These are phyloP conservation scores for Furcasterigmium furcatum DNA, from an alignment of 2,329 filamentous ascomycete species.

Conservation along the genomic window DNA sequence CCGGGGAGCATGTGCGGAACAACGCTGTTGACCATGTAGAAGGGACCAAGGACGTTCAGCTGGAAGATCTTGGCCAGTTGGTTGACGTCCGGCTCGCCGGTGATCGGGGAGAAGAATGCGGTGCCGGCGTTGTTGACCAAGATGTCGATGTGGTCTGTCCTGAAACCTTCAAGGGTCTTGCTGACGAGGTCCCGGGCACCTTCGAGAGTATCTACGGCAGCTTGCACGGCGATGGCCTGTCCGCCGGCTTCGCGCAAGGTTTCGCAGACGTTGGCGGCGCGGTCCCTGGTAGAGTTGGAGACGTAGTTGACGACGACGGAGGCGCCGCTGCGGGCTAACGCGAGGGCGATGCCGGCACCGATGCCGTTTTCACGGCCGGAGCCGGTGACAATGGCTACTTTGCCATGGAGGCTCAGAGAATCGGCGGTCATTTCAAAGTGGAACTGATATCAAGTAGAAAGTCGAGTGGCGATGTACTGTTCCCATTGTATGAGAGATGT, in stretches of 20 bases:
- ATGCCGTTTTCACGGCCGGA: constrained; percentile 40
- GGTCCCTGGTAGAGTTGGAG: constrained; percentile 23
- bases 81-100: constrained; percentile 18
- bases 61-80: constrained; percentile 23
- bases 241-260: constrained; percentile 16
- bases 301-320: constrained; percentile 35
- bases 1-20: constrained; percentile 30
- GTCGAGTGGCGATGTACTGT: neutral
- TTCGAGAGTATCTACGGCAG: constrained; percentile 25
- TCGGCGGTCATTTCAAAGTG: constrained; percentile 14
- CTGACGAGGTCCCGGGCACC: constrained; percentile 26
- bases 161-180: constrained; percentile 28
- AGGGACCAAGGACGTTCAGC: constrained; percentile 27
- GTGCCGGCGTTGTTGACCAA: constrained; percentile 36
- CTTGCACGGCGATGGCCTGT: constrained; percentile 25
- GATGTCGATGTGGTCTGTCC: constrained; percentile 34
- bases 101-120: constrained; percentile 11
- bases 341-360: constrained; percentile 35
- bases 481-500: neutral
- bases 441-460: neutral
- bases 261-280: constrained; percentile 26
- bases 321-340: constrained; percentile 37
- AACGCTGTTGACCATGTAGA: constrained; percentile 29
- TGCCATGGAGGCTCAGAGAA: constrained; percentile 32
- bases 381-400: constrained; percentile 41